Conservation (phyloP, 352 stramenopile genomes). For the Phytophthora pisi region DNA sequence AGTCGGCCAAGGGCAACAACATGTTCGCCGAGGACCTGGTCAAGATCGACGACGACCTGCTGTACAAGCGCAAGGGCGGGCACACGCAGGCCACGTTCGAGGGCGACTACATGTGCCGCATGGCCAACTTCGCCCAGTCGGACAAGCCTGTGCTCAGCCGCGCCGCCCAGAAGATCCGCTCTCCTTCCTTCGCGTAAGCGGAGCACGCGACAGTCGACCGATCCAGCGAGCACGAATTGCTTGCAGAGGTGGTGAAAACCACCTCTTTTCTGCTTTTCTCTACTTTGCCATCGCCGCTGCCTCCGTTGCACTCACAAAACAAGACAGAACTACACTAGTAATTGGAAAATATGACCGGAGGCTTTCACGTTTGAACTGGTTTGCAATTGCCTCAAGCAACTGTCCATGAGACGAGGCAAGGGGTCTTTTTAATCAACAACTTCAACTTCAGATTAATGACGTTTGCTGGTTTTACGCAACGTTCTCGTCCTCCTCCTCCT, state of each 20-base stretch:
- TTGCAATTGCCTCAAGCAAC: neutral
- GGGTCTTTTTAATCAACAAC: neutral
- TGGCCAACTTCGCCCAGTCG: constrained; percentile 76
- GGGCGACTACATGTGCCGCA: constrained; percentile 84
- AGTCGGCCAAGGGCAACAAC: constrained; percentile 64
- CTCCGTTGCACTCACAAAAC: constrained; percentile 33
- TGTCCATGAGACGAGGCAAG: constrained; percentile 16
- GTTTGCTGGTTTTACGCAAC: constrained; percentile 1
- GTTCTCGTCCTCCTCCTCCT: constrained; percentile 32
- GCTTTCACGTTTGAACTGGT: constrained; percentile 12
- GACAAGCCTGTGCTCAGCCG: constrained; percentile 52
- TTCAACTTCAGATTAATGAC: constrained; percentile 29
- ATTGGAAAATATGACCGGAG: constrained; percentile 30
- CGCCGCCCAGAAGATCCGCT: constrained; percentile 69
- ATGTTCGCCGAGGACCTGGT: constrained; percentile 80
- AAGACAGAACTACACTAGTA: constrained; percentile 33
- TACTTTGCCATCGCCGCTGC: constrained; percentile 13
- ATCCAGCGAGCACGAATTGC: neutral
- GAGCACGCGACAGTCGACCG: constrained; percentile 9
- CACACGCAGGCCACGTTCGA: constrained; percentile 88
- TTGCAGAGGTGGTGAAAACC: neutral
- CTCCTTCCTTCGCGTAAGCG: constrained; percentile 73
- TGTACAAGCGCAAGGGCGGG: constrained; percentile 83
- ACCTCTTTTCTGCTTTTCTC: constrained; percentile 6
- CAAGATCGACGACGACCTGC: constrained; percentile 72